Evolutionary conservation across 2,329 filamentous ascomycete genomes (phyloP), one percentile per base, ranked within the genome.

Genomic region (Zarea fungicola): DNA sequence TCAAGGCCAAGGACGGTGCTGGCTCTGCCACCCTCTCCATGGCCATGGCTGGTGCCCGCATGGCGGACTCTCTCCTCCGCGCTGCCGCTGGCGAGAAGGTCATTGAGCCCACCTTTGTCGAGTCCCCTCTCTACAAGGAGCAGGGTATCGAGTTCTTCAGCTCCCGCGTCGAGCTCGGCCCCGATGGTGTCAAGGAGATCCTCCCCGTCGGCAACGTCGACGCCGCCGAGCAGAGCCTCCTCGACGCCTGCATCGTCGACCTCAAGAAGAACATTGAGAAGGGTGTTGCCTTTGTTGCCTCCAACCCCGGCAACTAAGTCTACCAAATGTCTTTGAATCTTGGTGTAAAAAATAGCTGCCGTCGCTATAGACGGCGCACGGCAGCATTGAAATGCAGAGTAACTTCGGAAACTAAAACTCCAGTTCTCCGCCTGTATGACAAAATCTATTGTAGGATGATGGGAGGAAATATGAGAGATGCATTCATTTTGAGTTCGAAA

Each of bases 11-110:
- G 87, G 91, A 92, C 68, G 93, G 92, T 73, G 90, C 91, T 65
- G 92, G 92, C 63, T 96, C 90, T 60, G 92, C 92, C 68, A 97
- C 92, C 56, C 87, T 97, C 62, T 96, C 90, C 77, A 99, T 99
- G 92, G 92, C 92, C 65, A 92, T 96, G 83, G 92, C 92, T 59
- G 92, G 92, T 70, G 80, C 81, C 66, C 80, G 81, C 71, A 78
- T 84, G 73, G 89, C 93, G 62, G 91, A 97, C 78, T 89, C 87
- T 60, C 77, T 99, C 63, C 87, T 99, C 74, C 91, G 89, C 73
- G 93, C 93, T 63, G 77, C 87, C 52, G 84, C 95, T 73, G 93
- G 93, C 69, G 84, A 95, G 82, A 93, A 91, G 83, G 86, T 99
- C 62, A 70, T 95, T 58, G 93, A 99, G 85, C 91, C 91, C 61